Evolutionary conservation across 2,329 filamentous ascomycete species (phyloP).

Genomic region (Pyrenochaeta sp.): DNA sequence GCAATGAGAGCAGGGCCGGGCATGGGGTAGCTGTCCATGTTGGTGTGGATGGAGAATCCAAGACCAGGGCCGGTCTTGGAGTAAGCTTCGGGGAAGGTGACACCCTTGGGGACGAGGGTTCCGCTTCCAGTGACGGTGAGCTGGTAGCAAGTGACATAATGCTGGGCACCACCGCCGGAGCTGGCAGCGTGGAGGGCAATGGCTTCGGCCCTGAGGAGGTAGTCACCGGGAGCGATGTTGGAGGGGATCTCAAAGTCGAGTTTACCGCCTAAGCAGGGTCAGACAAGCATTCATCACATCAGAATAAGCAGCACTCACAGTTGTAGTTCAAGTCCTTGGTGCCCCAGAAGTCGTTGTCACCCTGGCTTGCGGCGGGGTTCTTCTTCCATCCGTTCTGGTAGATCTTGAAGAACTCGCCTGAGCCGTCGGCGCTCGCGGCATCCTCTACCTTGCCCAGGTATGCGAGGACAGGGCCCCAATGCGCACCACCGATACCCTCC

Average conservation of each 20-base stretch:
- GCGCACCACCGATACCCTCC: slow-evolving; percentile 45
- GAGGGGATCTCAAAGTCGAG: slow-evolving; percentile 47
- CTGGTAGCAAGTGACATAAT: slow-evolving; percentile 57
- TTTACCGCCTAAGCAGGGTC: slow-evolving; percentile 20
- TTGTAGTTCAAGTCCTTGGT: slow-evolving; percentile 54
- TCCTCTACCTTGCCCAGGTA: slow-evolving; percentile 56
- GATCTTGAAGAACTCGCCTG: slow-evolving; percentile 60
- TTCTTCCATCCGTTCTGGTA: slow-evolving; percentile 50
- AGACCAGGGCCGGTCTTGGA: slow-evolving; percentile 51
- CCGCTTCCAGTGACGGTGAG: slow-evolving; percentile 49
- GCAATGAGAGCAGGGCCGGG: slow-evolving; percentile 49
- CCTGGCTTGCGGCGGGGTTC: slow-evolving; percentile 46
- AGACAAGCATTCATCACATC: not conserved
- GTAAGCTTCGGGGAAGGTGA: slow-evolving; percentile 58
- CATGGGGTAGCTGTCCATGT: slow-evolving; percentile 48
- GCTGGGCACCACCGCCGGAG: slow-evolving; percentile 51
- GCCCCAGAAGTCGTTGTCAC: slow-evolving; percentile 50
- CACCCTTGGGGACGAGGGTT: slow-evolving; percentile 48
- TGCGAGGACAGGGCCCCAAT: slow-evolving; percentile 62
- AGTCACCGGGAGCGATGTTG: slow-evolving; percentile 52
- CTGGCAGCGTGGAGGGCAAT: slow-evolving; percentile 55
- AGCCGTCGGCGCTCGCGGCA: slow-evolving; percentile 52
- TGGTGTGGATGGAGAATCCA: slow-evolving; percentile 53
- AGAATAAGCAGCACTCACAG: slow-evolving; percentile 15
- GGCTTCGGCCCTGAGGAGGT: slow-evolving; percentile 55